phyloP scores from a whole-genome alignment of 108 stramenopile species.

The Discostella stelligeroides region DNA sequence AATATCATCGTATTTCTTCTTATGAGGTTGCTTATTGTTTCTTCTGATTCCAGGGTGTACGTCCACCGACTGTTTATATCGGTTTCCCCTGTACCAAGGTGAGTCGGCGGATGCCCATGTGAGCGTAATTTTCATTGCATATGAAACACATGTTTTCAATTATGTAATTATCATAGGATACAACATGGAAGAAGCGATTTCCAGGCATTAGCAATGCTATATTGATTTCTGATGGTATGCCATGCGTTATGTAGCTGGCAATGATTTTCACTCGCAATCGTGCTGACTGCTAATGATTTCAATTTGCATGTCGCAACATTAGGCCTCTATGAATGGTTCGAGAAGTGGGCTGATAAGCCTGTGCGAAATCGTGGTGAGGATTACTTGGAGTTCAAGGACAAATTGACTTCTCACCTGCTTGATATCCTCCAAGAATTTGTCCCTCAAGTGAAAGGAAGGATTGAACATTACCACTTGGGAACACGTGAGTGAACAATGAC shows the following conservation, averaged over 20 bases:
- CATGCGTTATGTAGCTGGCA: slow-evolving; percentile 14
- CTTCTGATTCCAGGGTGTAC: slow-evolving; percentile 16
- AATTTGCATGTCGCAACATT: no score
- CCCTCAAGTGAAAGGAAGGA: slow-evolving; percentile 45
- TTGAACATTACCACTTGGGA: slow-evolving; percentile 46
- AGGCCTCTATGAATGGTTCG: slow-evolving; percentile 36
- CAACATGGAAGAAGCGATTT: slow-evolving; percentile 51
- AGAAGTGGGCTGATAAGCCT: slow-evolving; percentile 38
- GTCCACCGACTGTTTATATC: slow-evolving; percentile 74
- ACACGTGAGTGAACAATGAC: slow-evolving; percentile 12
- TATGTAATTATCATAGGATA: slow-evolving; percentile 3
- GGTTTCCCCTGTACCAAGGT: slow-evolving; percentile 60
- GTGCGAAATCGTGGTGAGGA: slow-evolving; percentile 42
- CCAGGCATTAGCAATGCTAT: slow-evolving; percentile 48
- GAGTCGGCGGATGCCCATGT: background rate
- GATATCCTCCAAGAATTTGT: slow-evolving; percentile 47
- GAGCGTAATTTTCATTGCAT: no score
- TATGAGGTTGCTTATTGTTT: background rate
- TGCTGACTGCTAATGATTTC: background rate
- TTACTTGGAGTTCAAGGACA: slow-evolving; percentile 49
- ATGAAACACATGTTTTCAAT: no score
- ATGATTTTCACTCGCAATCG: background rate
- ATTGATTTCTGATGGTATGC: slow-evolving; percentile 38
- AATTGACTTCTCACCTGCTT: slow-evolving; percentile 38
- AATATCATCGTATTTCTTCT: background rate